Base-by-base conservation (phyloP, 768 basidiomycete genomes). In the Amanita inopinata region DNA sequence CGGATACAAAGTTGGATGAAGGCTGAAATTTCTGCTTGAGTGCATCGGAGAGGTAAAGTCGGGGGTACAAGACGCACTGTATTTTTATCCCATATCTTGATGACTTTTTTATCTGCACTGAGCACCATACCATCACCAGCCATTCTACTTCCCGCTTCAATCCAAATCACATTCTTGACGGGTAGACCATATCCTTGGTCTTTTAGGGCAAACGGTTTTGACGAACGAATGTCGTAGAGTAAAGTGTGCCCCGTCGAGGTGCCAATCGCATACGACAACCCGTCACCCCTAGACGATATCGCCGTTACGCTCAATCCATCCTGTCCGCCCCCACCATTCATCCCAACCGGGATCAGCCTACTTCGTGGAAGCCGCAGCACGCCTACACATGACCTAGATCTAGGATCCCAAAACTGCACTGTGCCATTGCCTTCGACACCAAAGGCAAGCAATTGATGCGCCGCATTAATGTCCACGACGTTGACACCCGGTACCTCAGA, bases 111-210 rank as follows among this genome's bases (percentile, higher is more conserved):
- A 62, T 99, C 96, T 0, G 91, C 89, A 59, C 85, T 93, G 41
- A 93, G 67, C 12, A 99, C 75, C 68, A 92, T 76, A 0, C 88
- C 85, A 34, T 87, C 84, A 37, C 89, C 89, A 2, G 83, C 85
- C 79, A 85, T 88, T 51, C 72, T 69, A 40, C 70, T 76, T 8
- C 86, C 87, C 25, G 88, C 88, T 53, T 93, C 87, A 14, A 97
- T 76, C 96, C 96, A 99, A 11, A 70, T 59, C 2, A 98, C 75
- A 38, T 70, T 81, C 58, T 84, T 85, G 23, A 99, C 70, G 0
- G 93, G 84, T 33, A 97, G 63, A 1, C 94, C 94, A 52, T 98
- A 98, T 0, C 96, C 96, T 62, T 98, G 96, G 56, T 99, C 96
- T 56, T 99, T 98, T 47, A 80, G 56, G 1, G 89, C 91, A 52